A percentile compares a stretch with the other conserved stretches of the same genome.
Conservation (phyloP, 164 flowering plant genomes). For the Warburgia ugandensis region DNA sequence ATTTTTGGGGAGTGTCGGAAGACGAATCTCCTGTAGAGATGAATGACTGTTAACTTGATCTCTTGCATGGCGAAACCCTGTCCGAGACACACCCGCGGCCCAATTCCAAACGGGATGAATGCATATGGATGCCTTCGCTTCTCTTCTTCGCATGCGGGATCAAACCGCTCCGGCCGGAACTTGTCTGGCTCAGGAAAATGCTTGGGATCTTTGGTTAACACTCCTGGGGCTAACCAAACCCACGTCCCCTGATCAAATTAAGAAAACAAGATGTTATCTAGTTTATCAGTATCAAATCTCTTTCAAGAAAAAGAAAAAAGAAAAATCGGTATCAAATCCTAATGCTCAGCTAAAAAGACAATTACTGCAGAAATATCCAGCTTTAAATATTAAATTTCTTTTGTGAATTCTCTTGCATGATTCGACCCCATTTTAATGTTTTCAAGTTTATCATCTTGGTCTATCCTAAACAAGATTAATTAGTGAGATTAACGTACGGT, state of each 20-base stretch:
- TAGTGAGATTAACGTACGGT: too few relatives aligned
- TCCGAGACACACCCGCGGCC: conserved; percentile 86
- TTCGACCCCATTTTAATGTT: too few relatives aligned
- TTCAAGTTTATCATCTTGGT: too few relatives aligned
- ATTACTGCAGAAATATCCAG: neutral
- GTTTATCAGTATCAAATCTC: neutral
- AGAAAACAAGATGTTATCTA: neutral
- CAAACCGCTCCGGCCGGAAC: conserved; percentile 86
- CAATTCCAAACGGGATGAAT: conserved; percentile 86
- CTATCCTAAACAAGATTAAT: too few relatives aligned
- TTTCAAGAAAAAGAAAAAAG: neutral
- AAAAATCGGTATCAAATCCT: too few relatives aligned
- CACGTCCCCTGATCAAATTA: conserved; percentile 78
- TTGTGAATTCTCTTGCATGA: neutral
- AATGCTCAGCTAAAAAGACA: neutral
- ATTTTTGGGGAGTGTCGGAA: conserved; percentile 69
- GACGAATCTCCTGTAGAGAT: conserved; percentile 57
- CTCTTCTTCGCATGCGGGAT: conserved; percentile 70
- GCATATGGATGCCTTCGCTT: conserved; percentile 89
- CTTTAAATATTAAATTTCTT: neutral
- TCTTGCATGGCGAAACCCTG: conserved; percentile 77
- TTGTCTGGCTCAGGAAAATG: conserved; percentile 86
- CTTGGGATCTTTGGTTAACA: conserved; percentile 79
- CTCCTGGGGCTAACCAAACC: conserved; percentile 94
- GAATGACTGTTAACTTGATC: conserved; percentile 69